Conservation (phyloP, 2,329 filamentous ascomycete species). For the Leptographium galeiforme region DNA sequence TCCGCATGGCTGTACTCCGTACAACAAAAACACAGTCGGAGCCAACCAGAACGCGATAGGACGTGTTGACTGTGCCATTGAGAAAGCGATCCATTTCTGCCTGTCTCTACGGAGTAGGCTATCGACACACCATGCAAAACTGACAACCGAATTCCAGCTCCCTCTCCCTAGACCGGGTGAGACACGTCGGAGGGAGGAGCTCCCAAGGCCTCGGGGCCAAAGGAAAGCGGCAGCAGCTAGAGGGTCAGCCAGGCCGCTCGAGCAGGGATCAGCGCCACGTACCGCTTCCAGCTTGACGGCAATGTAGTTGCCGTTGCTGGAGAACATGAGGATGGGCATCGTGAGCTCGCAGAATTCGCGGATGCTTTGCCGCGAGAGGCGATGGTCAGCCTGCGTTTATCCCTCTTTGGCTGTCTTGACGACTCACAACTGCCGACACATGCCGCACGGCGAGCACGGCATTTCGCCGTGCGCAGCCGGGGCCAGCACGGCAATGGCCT, state of each 20-base stretch:
- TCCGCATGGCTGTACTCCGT: too few relatives aligned
- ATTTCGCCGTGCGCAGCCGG: conserved; percentile 43
- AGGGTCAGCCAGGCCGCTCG: neutral
- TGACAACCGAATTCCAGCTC: neutral
- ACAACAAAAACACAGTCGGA: too few relatives aligned
- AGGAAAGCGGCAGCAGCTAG: conserved; percentile 54
- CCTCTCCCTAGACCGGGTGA: neutral
- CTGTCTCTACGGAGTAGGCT: too few relatives aligned
- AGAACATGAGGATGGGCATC: conserved; percentile 84
- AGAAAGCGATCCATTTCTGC: too few relatives aligned
- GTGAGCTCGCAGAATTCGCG: conserved; percentile 59
- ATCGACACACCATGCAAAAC: neutral
- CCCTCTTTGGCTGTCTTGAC: neutral
- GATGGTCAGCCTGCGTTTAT: too few relatives aligned
- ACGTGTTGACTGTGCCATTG: too few relatives aligned
- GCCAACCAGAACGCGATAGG: too few relatives aligned
- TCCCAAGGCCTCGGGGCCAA: conserved; percentile 26
- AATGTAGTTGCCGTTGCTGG: conserved; percentile 61
- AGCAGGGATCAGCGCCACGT: conserved; percentile 12
- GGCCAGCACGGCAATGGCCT: conserved; percentile 74
- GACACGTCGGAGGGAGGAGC: neutral
- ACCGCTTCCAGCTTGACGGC: conserved; percentile 58
- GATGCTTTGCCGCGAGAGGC: conserved; percentile 38
- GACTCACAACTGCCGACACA: conserved; percentile 83
- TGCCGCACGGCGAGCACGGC: conserved; percentile 72